Evolutionary conservation across 441 rosid genomes (phyloP).

Genomic region (Populus hybrid): DNA sequence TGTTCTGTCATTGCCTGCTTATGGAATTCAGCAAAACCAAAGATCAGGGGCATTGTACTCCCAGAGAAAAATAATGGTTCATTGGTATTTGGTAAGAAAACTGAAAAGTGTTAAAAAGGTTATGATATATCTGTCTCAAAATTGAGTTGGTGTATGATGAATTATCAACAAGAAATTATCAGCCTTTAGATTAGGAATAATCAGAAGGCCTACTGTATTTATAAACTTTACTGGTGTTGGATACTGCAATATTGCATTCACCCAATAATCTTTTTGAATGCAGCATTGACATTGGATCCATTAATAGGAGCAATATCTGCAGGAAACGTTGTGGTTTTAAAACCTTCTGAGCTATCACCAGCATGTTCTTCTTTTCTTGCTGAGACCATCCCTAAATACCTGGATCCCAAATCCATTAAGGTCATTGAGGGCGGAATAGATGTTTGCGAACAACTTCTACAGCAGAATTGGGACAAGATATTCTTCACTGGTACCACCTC

Average conservation of each 20-base stretch:
- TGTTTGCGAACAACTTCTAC: constrained; percentile 45
- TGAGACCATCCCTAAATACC: constrained; percentile 51
- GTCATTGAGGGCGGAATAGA: constrained; percentile 64
- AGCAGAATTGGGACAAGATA: constrained; percentile 85
- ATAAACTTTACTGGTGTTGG: neutral
- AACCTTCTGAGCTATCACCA: constrained; percentile 77
- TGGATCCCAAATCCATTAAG: constrained; percentile 59
- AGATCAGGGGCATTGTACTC: too few species aligned
- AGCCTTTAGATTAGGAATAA: too few species aligned
- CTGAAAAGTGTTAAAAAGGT: too few species aligned
- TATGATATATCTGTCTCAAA: too few species aligned
- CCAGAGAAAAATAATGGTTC: too few species aligned
- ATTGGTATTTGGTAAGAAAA: too few species aligned
- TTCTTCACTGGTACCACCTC: constrained; percentile 68
- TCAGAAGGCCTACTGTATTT: neutral
- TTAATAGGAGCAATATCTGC: constrained; percentile 86
- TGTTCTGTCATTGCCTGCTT: neutral
- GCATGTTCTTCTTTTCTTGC: constrained; percentile 55
- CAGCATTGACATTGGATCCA: constrained; percentile 76
- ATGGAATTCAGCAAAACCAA: neutral
- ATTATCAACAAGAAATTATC: too few species aligned
- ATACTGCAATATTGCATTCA: neutral
- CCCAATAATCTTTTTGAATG: constrained; percentile 16
- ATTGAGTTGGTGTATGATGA: too few species aligned
- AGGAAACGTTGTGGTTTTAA: constrained; percentile 74